Evolutionary conservation across 176 grass and related monocot genomes (phyloP).

Genomic region (Neostapfia colusana): DNA sequence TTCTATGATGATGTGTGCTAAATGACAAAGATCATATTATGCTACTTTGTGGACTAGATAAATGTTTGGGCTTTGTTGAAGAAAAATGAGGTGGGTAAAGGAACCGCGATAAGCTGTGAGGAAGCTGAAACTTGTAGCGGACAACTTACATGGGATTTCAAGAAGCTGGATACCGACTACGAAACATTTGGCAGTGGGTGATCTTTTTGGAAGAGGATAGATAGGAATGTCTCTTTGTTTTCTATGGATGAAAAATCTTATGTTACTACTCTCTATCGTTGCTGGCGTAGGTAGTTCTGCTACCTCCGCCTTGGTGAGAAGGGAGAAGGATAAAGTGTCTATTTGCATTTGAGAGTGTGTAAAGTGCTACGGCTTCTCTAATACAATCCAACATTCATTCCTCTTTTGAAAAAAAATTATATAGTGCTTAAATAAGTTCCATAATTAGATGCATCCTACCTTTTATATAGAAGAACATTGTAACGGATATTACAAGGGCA

Average conservation of each 20-base stretch:
- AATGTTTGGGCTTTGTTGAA: neutral
- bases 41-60: neutral
- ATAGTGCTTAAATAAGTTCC: slow-evolving; percentile 2
- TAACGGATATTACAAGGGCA: slow-evolving; percentile 78
- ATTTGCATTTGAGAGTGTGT: neutral
- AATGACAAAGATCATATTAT: neutral
- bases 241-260: neutral
- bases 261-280: neutral
- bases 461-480: slow-evolving; percentile 94
- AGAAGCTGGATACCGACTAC: neutral
- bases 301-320: neutral
- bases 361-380: neutral
- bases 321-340: neutral
- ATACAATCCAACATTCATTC: neutral
- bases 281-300: neutral
- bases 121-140: neutral
- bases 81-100: neutral
- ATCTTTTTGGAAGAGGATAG: neutral
- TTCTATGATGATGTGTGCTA: neutral
- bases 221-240: neutral
- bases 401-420: neutral
- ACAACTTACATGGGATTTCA: neutral
- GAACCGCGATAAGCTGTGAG: neutral
- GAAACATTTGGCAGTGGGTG: neutral
- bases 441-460: slow-evolving; percentile 47